Base-by-base conservation (phyloP, 805 yeast genomes). In the Schizosaccharomyces octosporus region DNA sequence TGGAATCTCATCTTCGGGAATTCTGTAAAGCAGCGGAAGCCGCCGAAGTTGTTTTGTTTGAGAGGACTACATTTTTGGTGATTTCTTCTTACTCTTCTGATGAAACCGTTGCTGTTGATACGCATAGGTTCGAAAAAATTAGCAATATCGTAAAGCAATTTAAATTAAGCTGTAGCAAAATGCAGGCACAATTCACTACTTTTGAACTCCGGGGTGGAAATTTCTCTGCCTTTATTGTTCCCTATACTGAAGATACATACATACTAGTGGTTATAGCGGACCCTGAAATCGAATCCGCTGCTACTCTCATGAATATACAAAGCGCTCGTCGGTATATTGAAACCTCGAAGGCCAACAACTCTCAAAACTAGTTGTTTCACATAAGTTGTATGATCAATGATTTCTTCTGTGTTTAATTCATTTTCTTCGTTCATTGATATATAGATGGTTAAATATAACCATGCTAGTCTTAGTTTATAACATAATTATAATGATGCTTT, bases 101-200 rank as follows among this genome's bases (percentile, higher is more conserved):
- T 11, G 17, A 19, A 17, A 39, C 15, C n/a, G 72, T 72, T 19
- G 65, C 72, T 5, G 75, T 88, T 61, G 97, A 90, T 67, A 95
- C 97, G 5, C 87, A 90, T 67, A 75, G 97, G 67, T 90, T 89
- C 68, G 97, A 90, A 69, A 90, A 89, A 69, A 88, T 90, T 29
- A 85, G 95, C 29, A 89, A 87, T 70, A 88, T 90, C 63, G 87
- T 90, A 76, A 90, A 90, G 69, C 87, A 95, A 31, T 90, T 86
- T 72, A 88, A 93, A 68, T 97, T 90, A 72, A 85, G 94, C 66
- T 87, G 93, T 55, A 81, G 85, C 61, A 89, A 87, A 70, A 76
- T 90, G 67, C 79, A 95, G 68, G 80, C 95, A 4, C 89, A 87
- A 66, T 87, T 90, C 71, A 83, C 79, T 65, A 83, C 85, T 59